A percentile compares a stretch with the other conserved stretches of the same genome.
Evolutionary conservation across 306 rosid species (phyloP).

Genomic region (Styphnolobium japonicum): DNA sequence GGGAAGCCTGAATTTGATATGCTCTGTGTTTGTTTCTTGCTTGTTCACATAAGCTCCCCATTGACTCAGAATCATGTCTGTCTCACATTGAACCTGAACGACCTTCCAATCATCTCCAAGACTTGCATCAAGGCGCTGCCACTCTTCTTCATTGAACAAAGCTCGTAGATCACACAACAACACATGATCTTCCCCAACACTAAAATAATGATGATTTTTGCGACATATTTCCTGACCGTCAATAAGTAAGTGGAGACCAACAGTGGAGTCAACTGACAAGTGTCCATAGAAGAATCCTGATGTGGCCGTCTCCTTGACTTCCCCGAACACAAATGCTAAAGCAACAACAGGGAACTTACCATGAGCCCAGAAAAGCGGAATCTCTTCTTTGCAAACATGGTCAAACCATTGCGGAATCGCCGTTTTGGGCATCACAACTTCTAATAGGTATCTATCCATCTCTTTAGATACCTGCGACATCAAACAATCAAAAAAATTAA

Average conservation of each 20-base stretch:
- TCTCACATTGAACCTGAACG: neutral
- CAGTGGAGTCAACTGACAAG: too few species aligned
- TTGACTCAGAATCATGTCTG: neutral
- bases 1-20: neutral
- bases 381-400: neutral
- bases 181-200: neutral
- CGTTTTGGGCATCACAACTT: neutral
- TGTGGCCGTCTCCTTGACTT: too few species aligned
- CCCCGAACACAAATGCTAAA: neutral
- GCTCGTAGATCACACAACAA: neutral
- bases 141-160: slow-evolving; percentile 14
- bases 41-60: slow-evolving; percentile 7
- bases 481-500: too few species aligned
- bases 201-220: neutral
- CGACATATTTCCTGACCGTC: neutral
- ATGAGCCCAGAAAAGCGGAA: neutral
- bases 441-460: too few species aligned
- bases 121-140: slow-evolving; percentile 2
- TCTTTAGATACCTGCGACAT: too few species aligned
- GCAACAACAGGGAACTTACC: neutral
- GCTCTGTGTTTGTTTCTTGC: neutral
- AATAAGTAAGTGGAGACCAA: neutral
- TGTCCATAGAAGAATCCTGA: too few species aligned
- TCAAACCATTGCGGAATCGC: neutral
- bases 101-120: slow-evolving; percentile 13